These are phyloP conservation scores for Phytopythium helicoides DNA, from an alignment of 352 stramenopile genomes.

Conservation along the genomic window DNA sequence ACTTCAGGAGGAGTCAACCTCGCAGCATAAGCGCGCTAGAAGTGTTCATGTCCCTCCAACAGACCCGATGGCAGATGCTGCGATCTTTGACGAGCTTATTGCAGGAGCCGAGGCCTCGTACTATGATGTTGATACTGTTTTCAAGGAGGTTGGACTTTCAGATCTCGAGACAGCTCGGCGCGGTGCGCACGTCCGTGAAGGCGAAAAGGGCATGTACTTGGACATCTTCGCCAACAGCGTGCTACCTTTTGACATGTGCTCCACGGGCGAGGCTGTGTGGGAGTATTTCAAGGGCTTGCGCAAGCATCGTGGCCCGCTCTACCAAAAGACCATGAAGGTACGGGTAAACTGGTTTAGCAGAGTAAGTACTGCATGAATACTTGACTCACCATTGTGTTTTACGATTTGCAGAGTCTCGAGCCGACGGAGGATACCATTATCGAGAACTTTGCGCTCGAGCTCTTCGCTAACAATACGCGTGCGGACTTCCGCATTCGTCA, in stretches of 20 bases:
- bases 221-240: conserved; percentile 29
- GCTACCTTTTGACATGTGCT: conserved; percentile 27
- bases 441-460: conserved; percentile 37
- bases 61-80: conserved; percentile 7
- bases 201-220: conserved; percentile 32
- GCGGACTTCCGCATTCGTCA: conserved; percentile 36
- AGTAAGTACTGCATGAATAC: neutral
- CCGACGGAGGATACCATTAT: conserved; percentile 27
- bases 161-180: conserved; percentile 16
- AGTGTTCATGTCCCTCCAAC: conserved; percentile 6
- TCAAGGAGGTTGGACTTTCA: conserved; percentile 15
- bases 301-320: conserved; percentile 5
- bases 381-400: neutral
- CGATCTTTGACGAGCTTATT: conserved; percentile 32
- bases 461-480: conserved; percentile 28
- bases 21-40: conserved; percentile 2
- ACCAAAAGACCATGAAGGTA: conserved; percentile 5
- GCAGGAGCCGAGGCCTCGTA: conserved; percentile 34
- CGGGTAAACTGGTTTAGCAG: neutral
- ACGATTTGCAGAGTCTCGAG: conserved; percentile 2
- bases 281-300: conserved; percentile 25
- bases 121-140: conserved; percentile 30
- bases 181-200: conserved; percentile 23
- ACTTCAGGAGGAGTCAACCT: conserved; percentile 2
- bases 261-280: conserved; percentile 37